phyloP scores from a whole-genome alignment of 768 basidiomycete species.

The Pulveroboletus sp. region DNA sequence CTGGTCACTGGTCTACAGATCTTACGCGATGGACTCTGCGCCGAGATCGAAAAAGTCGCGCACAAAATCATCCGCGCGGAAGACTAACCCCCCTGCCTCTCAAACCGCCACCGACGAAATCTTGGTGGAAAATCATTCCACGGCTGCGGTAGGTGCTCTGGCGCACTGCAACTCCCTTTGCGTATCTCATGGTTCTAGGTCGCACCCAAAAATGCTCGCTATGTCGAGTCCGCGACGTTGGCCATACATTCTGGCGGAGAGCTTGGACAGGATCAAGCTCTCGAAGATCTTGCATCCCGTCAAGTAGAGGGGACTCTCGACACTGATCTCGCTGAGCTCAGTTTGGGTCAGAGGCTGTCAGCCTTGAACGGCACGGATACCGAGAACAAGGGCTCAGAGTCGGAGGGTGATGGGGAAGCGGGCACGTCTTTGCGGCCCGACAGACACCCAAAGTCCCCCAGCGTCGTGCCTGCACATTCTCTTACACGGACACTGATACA shows the following conservation, averaged over 20 bases:
- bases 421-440: conserved; percentile 17
- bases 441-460: conserved; percentile 26
- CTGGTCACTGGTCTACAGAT: too few species aligned
- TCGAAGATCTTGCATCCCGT: conserved; percentile 46
- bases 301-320: conserved; percentile 70
- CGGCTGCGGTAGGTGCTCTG: conserved; percentile 16
- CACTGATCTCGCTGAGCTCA: conserved; percentile 84
- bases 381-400: conserved; percentile 35
- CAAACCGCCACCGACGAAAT: conserved; percentile 16
- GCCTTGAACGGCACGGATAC: conserved; percentile 53
- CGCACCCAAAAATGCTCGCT: conserved; percentile 54
- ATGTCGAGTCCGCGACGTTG: conserved; percentile 58
- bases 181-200: conserved; percentile 31
- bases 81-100: conserved; percentile 6
- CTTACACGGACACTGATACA: conserved; percentile 93
- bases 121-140: conserved; percentile 22
- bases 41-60: conserved; percentile 50
- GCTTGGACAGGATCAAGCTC: conserved; percentile 52
- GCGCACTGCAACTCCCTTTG: neutral
- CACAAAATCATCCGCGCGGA: conserved; percentile 42
- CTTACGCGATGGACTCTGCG: conserved; percentile 38
- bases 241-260: conserved; percentile 64
- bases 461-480: conserved; percentile 73
- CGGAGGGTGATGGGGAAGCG: conserved; percentile 49
- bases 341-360: conserved; percentile 85